These are phyloP conservation scores for Phytophthora pinifolia DNA, from an alignment of 352 stramenopile genomes.

Conservation along the genomic window DNA sequence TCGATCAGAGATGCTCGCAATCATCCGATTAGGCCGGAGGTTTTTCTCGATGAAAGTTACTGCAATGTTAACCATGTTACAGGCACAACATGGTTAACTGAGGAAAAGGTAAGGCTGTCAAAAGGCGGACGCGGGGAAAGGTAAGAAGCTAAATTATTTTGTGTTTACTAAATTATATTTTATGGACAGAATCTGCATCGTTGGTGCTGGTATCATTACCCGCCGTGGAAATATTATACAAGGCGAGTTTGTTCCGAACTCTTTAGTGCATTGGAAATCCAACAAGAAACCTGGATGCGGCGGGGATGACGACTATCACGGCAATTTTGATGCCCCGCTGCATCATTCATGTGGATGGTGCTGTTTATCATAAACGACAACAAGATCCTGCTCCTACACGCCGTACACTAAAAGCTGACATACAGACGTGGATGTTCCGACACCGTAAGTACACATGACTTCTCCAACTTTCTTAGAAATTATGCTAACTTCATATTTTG, in stretches of 20 bases:
- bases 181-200: no score
- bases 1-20: no score
- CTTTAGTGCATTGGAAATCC: background rate
- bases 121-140: slow-evolving; percentile 5
- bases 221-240: background rate
- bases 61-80: slow-evolving; percentile 23
- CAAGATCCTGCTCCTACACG: background rate
- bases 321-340: slow-evolving; percentile 4
- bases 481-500: no score
- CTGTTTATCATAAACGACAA: background rate
- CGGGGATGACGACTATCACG: background rate
- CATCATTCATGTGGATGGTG: slow-evolving; percentile 1
- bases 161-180: no score
- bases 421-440: background rate
- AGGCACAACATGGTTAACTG: slow-evolving; percentile 5
- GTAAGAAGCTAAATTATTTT: no score
- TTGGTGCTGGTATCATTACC: slow-evolving; percentile 5
- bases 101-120: slow-evolving; percentile 1
- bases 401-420: background rate
- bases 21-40: slow-evolving; percentile 15
- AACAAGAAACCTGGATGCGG: background rate
- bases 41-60: slow-evolving; percentile 27
- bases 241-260: background rate
- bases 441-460: no score
- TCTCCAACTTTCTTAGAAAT: no score